Percentiles rank a stretch among this genome's conserved stretches.
phyloP scores from a whole-genome alignment of 768 basidiomycete genomes.

The Tricholoma sp. region DNA sequence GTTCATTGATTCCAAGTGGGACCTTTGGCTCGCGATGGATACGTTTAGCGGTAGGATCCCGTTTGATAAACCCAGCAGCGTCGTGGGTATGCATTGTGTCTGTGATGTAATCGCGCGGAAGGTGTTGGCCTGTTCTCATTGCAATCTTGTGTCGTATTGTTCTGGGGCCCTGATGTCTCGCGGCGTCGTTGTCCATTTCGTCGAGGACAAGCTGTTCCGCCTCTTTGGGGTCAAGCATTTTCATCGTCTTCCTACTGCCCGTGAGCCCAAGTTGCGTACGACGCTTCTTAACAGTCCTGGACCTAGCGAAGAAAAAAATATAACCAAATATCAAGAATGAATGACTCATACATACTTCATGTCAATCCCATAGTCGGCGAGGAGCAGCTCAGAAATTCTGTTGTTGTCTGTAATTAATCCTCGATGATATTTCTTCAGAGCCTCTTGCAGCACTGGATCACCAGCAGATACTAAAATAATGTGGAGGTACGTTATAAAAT shows the following conservation, averaged over 20 bases:
- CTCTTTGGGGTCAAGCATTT: neutral
- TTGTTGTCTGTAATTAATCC: slow-evolving; percentile 13
- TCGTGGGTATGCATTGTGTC: slow-evolving; percentile 7
- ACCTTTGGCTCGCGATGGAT: neutral
- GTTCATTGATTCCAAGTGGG: neutral
- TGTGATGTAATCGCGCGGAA: neutral
- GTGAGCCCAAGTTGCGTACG: neutral
- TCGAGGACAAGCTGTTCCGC: slow-evolving; percentile 11
- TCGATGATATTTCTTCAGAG: slow-evolving; percentile 12
- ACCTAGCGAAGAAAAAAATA: neutral
- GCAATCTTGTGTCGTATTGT: slow-evolving; percentile 11
- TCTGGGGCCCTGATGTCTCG: neutral
- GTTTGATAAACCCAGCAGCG: neutral
- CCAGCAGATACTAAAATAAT: slow-evolving; percentile 5
- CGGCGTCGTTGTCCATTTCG: slow-evolving; percentile 18
- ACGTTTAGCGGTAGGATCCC: slow-evolving; percentile 4
- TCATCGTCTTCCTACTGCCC: neutral
- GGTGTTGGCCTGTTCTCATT: slow-evolving; percentile 10
- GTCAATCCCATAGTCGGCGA: slow-evolving; percentile 14
- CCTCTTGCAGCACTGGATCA: slow-evolving; percentile 7
- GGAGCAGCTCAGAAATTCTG: slow-evolving; percentile 12
- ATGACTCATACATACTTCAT: slow-evolving; percentile 8
- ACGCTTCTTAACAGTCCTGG: neutral
- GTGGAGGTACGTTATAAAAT: neutral
- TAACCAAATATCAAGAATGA: neutral